Base-by-base conservation (phyloP, 371 early-diverging fungal species). In the Mortierella sp. region DNA sequence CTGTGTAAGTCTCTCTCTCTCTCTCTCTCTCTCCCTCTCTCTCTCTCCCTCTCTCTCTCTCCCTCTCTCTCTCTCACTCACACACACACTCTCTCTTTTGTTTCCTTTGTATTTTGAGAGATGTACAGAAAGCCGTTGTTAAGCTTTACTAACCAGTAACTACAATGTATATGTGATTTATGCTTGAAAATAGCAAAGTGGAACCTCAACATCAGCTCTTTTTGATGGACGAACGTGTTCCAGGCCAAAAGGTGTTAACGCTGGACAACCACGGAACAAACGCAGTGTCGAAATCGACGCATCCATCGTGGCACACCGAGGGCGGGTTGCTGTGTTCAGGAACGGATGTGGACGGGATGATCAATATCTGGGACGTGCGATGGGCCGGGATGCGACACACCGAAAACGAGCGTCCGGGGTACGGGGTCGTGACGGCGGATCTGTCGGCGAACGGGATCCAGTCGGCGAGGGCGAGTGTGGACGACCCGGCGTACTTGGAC, bases 351-450 rank as follows among this genome's bases (percentile, higher is more conserved):
- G 44, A 66, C 0, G 79, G 72, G 22, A 13, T 37, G 10, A 26
- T 77, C n/a, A 74, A 73, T 29, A n/a, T 81, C 4, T 81, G 81
- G 81, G 81, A 81, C 43, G 73, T 81, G 19, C 77, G 81, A 1
- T 81, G 81, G 81, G 68, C 31, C 9, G 39, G 65, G 16, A 77
- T 81, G 41, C 26, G 34, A 24, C 24, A 29, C 4, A 44, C 68
- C 9, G 43, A 34, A 14, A n/a, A 22, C 7, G 40, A 39, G 45
- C 68, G 80, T 16, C 73, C 80, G 1, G 80, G 76, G 14, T 9
- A 40, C 4, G 80, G 80, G 1, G 52, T 73, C 5, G 72, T 80
- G 2, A 68, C 65, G 11, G 73, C 66, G 1, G 71, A 76, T 19
- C 63, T 75, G 0, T 39, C 71, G 2, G 71, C 69, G 11, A 66